Base-by-base conservation (phyloP, 805 yeast species). In the Wickerhamiella kurtzmanii region DNA sequence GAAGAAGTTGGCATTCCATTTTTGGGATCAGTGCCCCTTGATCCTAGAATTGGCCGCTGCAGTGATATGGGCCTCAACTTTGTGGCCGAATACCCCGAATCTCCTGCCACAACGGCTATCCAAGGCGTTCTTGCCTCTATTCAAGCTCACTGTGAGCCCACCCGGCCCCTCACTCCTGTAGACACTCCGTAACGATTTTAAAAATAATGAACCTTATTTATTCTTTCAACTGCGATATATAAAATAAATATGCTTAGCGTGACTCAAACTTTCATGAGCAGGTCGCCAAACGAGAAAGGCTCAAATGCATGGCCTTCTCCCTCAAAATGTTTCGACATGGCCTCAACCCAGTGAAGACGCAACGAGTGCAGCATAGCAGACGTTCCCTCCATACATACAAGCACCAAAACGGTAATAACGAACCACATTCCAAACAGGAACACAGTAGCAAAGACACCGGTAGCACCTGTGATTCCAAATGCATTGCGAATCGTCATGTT, bases 261-360 rank as follows among this genome's bases (percentile, higher is more conserved):
- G 8, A 13, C 16, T 41, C 39, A 22, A 16, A 19, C 22, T 41
- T 11, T n/a, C 4, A 9, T 21, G 32, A 37, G 11, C 11, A 13
- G 9, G 39, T 35, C 13, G 32, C 16, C 45, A 48, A 88, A 86
- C 2, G 79, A 73, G 62, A 86, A 89, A 15, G 98, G 97, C 53
- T 75, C 77, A 61, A 85, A 92, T 4, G 87, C 78, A 54, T 79
- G 72, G 48, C 99, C 99, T 62, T 89, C 98, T 62, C 99, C 99
- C 62, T 83, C 94, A 59, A 92, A 92, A 64, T 83, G 94, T 68
- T 92, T 92, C 49, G 96, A 85, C 99, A 92, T 92, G 16, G 96
- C 83, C 69, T 92, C 99, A 47, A 92, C 98, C 99, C 99, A 92
- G 64, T 92, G 98, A 61, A 92, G 73, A 69, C 99, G 82, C 60